These are phyloP conservation scores for Boletus tylopilopsis DNA, from an alignment of 768 basidiomycete species.

Conservation along the genomic window DNA sequence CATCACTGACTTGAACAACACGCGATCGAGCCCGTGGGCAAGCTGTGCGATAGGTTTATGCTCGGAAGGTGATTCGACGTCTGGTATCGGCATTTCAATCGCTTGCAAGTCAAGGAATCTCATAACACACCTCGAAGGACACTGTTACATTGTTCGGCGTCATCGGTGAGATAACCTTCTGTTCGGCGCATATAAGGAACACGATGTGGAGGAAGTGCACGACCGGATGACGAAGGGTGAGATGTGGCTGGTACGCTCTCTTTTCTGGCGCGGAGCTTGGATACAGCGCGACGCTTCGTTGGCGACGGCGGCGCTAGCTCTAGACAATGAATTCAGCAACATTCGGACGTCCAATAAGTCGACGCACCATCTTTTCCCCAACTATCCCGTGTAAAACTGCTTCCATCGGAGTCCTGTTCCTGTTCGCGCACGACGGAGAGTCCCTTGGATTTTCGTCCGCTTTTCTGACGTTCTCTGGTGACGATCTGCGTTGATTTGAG, in stretches of 20 bases:
- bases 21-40: slow-evolving; percentile 62
- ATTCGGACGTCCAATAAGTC: neutral
- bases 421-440: neutral
- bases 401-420: neutral
- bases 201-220: slow-evolving; percentile 19
- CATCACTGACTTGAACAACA: slow-evolving; percentile 66
- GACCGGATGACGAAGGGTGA: slow-evolving; percentile 4
- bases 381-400: slow-evolving; percentile 10
- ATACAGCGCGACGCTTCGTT: neutral
- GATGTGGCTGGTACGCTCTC: neutral
- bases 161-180: slow-evolving; percentile 23
- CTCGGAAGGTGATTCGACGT: slow-evolving; percentile 39
- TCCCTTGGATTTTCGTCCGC: slow-evolving; percentile 1
- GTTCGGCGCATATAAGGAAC: slow-evolving; percentile 26
- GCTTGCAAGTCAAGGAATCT: no score
- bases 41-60: slow-evolving; percentile 60
- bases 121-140: slow-evolving; percentile 18
- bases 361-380: slow-evolving; percentile 28
- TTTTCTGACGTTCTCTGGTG: neutral
- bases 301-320: slow-evolving; percentile 13
- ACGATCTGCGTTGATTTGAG: neutral
- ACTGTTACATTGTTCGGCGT: neutral
- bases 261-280: slow-evolving; percentile 6
- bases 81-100: slow-evolving; percentile 25
- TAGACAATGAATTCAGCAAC: neutral